Base-by-base conservation (phyloP, 495 filamentous ascomycete genomes). In the Penicilliopsis zonata region DNA sequence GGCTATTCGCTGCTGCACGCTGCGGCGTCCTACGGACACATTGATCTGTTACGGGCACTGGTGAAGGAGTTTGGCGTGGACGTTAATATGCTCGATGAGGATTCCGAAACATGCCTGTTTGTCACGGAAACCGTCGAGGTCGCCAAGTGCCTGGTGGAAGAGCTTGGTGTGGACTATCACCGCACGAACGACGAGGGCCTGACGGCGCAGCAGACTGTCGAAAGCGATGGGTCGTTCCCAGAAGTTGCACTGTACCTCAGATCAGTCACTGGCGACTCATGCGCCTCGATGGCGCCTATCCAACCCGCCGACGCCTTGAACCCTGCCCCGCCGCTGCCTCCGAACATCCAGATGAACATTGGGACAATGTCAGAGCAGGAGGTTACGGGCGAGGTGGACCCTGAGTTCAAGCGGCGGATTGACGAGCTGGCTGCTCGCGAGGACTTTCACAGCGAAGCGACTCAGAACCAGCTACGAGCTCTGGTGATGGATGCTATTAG, bases 1-100 rank as follows among this genome's bases (percentile, higher is more conserved):
- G 85, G 85, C 38, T 94, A 98, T 61, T 92, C 87, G 10, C 70
- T 95, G 13, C 60, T 96, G 13, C 90, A 98, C 53, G 92, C 90
- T 14, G 82, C 88, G 5, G 73, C 80, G 18, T 95, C 87, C 39
- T 98, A 98, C 66, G 78, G 76, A 47, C 85, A 94, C 41, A 56
- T 78, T 19, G 72, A 78, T 32, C 78, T 96, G 16, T 73, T 95
- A 5, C 78, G 78, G 26, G 57, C 74, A 1, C 72, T 98, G 2
- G 69, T 92, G n/a, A 61, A 67, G 19, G 82, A 82, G 9, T 86
- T 82, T 55, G 57, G 78, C 14, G 84, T 84, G 7, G 59, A 85
- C 37, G 73, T 82, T 18, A 80, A 95, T 47, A 57, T 95, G 25
- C 65, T 67, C 32, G 90, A 95, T 44, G 78, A 87, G 49, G 90